Conservation (phyloP, 2,329 filamentous ascomycete species). For the Arthrobotrys conoides region DNA sequence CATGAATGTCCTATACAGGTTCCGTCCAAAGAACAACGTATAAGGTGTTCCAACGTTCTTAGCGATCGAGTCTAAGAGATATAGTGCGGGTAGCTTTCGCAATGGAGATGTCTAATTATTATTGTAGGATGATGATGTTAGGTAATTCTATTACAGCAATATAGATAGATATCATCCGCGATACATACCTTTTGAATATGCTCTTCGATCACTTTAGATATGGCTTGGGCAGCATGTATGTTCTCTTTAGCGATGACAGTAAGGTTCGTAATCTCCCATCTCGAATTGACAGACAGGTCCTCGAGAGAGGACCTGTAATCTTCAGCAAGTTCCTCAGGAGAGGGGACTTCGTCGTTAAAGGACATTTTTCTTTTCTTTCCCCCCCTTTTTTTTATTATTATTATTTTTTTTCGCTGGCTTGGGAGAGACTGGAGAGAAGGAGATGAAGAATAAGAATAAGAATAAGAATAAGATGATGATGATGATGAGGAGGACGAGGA, state of each 20-base stretch:
- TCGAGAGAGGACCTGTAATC: slow-evolving; percentile 95
- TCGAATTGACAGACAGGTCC: slow-evolving; percentile 89
- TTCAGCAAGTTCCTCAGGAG: slow-evolving; percentile 86
- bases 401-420: not conserved
- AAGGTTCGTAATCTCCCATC: slow-evolving; percentile 96
- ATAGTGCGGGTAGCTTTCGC: slow-evolving; percentile 94
- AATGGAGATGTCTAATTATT: slow-evolving; percentile 80
- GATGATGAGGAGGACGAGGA: not conserved
- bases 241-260: slow-evolving; percentile 98
- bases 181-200: slow-evolving; percentile 92
- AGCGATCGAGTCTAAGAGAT: slow-evolving; percentile 96
- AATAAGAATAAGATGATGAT: too few relatives aligned
- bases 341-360: slow-evolving; percentile 63
- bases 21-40: slow-evolving; percentile 91
- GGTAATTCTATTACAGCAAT: slow-evolving; percentile 61
- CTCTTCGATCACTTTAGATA: slow-evolving; percentile 88
- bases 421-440: not conserved
- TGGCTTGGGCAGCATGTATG: slow-evolving; percentile 93
- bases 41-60: slow-evolving; percentile 99
- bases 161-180: not conserved
- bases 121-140: slow-evolving; percentile 66
- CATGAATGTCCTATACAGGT: slow-evolving; percentile 96
- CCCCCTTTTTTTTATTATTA: too few relatives aligned
- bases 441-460: too few relatives aligned
- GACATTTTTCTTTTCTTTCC: slow-evolving; percentile 44